Evolutionary conservation across 2,329 filamentous ascomycete species (phyloP), one percentile per base, ranked within the genome.

Genomic region (Ophidiomyces ophidiicola): DNA sequence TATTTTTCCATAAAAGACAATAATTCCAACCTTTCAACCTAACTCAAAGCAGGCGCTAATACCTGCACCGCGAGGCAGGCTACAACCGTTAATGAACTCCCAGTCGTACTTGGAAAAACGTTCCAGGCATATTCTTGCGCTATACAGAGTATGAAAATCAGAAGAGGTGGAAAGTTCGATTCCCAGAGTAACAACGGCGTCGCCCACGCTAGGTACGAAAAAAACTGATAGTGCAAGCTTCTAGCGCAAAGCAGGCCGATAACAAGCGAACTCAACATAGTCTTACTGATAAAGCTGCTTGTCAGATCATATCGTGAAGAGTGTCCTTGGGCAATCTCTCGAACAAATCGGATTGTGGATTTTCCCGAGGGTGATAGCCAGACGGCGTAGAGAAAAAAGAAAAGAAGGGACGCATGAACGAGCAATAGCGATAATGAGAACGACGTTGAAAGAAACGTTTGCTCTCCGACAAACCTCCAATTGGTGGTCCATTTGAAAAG

Each of bases 401-500:
- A 50, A 17, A 94, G 69, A n/a, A 86, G 66, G 6, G 66, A 57
- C 18, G 67, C 65, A 56, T 94, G 85, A 40, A 74, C 54, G 1
- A 60, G 67, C 18, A 94, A 67, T 36, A 94, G 69, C 10, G 63
- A 59, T 12, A 79, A 50, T 18, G 85, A 75, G 55, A 94, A 92
- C 1, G 64, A 57, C 44, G 66, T 72, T 49, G 76, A 80, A 32
- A 92, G 70, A 52, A 98, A 98, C 0, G 66, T 61, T 5, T 82
- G 74, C 60, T 94, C 86, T 11, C 82, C 79, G n/a, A 94, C 63
- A 57, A 96, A 96, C 39, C 87, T 78, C 90, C 90, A 98, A 61
- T 98, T 98, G 49, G 98, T 90, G 0, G 90, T 98, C 90, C 90
- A 98, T 62, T 88, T 86, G 69, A 88, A 96, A 52, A 94, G 71